Base-by-base conservation (phyloP, 768 basidiomycete species). In the Daedaleopsis sinensis region DNA sequence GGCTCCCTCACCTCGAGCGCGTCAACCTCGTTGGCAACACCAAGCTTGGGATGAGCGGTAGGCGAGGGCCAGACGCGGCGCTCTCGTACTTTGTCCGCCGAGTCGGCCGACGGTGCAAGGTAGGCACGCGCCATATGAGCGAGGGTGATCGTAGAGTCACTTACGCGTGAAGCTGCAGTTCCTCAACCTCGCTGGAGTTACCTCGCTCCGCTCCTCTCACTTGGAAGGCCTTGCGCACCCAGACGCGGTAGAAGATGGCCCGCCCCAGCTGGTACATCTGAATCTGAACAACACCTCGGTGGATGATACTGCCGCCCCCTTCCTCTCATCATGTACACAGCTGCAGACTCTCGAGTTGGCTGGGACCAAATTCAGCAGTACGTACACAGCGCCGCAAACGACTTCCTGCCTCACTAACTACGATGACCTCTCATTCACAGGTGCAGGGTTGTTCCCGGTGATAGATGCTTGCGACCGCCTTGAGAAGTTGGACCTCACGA, bases 1-100 rank as follows among this genome's bases (percentile, higher is more conserved):
- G 61, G 0, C 79, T 73, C 61, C 44, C 63, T 12, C 61, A 69
- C 23, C 72, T 91, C 24, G 82, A 86, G 56, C 79, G 75, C 60
- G 58, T 91, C 52, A 90, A 74, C 67, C 74, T 91, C 9, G 87
- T 87, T 8, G 85, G 85, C 8, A 91, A 90, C 66, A 76, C 78
- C 6, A 88, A 86, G 59, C 69, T 91, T 18, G 84, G 84, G 8
- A 54, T 74, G n/a, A 67, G 70, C 0, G 72, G 76, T 8, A 69
- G 71, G 49, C 67, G 64, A 58, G 65, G 51, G n/a, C 62, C 62
- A 16, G 68, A 74, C 9, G 66, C 74, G 3, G 72, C 83, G 1
- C 67, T 89, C 5, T 65, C 72, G 2, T 68, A 77, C 23, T 81
- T 90, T 61, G 66, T 91, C 32, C 66, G 70, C 48, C 73, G 71